phyloP scores from a whole-genome alignment of 2,329 filamentous ascomycete species.

The Didymella arachidicola region DNA sequence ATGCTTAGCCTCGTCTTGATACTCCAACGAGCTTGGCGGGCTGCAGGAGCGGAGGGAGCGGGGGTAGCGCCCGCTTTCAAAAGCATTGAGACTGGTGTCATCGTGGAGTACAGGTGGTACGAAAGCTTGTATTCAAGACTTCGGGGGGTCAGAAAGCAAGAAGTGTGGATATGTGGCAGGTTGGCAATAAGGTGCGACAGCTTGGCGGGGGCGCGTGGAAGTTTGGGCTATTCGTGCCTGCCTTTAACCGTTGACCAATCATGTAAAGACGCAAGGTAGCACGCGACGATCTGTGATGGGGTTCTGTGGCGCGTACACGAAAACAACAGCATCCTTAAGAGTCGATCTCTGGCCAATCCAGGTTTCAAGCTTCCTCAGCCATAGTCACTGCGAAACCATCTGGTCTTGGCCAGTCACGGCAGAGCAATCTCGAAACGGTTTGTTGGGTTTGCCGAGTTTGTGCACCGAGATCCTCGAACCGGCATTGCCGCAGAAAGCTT shows the following conservation, averaged over 20 bases:
- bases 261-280: not conserved
- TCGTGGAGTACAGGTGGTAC: not conserved
- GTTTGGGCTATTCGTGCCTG: constrained; percentile 15
- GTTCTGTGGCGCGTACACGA: constrained; percentile 14
- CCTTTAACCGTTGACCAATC: constrained; percentile 5
- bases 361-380: constrained; percentile 38
- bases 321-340: constrained; percentile 27
- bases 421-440: constrained; percentile 23
- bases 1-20: constrained; percentile 33
- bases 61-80: constrained; percentile 6
- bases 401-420: constrained; percentile 43
- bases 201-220: constrained; percentile 5
- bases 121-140: constrained; percentile 19
- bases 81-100: not conserved
- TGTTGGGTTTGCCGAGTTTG: constrained; percentile 41
- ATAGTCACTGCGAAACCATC: constrained; percentile 35
- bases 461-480: constrained; percentile 38
- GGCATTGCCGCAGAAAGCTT: constrained; percentile 39
- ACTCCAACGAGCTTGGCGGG: constrained; percentile 30
- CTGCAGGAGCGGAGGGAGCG: constrained; percentile 31
- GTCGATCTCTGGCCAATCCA: constrained; percentile 20
- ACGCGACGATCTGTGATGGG: not conserved
- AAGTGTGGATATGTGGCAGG: constrained; percentile 16
- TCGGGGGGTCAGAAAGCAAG: constrained; percentile 9
- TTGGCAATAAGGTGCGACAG: constrained; percentile 19